A percentile compares a stretch with the other conserved stretches of the same genome.
Conservation (phyloP, 2,329 filamentous ascomycete genomes). For the Fusarium chaquense region DNA sequence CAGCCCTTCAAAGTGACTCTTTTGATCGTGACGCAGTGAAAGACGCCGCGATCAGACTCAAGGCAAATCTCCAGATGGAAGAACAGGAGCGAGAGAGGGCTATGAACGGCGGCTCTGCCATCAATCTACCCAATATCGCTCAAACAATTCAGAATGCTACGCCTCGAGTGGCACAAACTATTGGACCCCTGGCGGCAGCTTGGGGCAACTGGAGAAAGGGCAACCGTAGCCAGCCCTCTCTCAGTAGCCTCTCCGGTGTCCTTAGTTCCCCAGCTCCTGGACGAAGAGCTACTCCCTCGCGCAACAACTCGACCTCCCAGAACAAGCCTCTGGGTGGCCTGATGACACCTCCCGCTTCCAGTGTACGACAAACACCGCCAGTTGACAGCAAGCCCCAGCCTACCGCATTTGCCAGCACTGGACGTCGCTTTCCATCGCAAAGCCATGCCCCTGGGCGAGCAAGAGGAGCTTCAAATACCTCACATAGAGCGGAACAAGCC, state of each 20-base stretch:
- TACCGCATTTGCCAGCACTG: slow-evolving; percentile 71
- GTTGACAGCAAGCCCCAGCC: slow-evolving; percentile 60
- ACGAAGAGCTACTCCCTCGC: slow-evolving; percentile 70
- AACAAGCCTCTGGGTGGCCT: slow-evolving; percentile 79
- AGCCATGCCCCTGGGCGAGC: slow-evolving; percentile 43
- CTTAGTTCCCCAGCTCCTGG: slow-evolving; percentile 58
- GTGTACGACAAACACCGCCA: slow-evolving; percentile 71
- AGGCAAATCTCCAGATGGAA: slow-evolving; percentile 97
- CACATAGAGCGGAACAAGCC: slow-evolving; percentile 41
- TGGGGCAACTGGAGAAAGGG: slow-evolving; percentile 93
- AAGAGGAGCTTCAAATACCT: slow-evolving; percentile 50
- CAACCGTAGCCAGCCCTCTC: slow-evolving; percentile 65
- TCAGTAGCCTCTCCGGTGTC: slow-evolving; percentile 62
- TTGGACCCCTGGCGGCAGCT: slow-evolving; percentile 85
- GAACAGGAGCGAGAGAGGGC: slow-evolving; percentile 93
- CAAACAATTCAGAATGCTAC: slow-evolving; percentile 82
- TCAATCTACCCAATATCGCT: slow-evolving; percentile 80
- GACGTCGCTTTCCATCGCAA: slow-evolving; percentile 67
- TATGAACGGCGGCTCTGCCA: slow-evolving; percentile 74
- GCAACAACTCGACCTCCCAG: slow-evolving; percentile 64
- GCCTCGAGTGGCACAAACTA: slow-evolving; percentile 84
- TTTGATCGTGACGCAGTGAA: slow-evolving; percentile 85
- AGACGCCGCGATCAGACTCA: slow-evolving; percentile 91
- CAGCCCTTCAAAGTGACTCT: slow-evolving; percentile 76
- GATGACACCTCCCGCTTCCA: slow-evolving; percentile 88